Evolutionary conservation across 306 rosid genomes (phyloP), one percentile per base, ranked within the genome.

Genomic region (Dicorynia guianensis): DNA sequence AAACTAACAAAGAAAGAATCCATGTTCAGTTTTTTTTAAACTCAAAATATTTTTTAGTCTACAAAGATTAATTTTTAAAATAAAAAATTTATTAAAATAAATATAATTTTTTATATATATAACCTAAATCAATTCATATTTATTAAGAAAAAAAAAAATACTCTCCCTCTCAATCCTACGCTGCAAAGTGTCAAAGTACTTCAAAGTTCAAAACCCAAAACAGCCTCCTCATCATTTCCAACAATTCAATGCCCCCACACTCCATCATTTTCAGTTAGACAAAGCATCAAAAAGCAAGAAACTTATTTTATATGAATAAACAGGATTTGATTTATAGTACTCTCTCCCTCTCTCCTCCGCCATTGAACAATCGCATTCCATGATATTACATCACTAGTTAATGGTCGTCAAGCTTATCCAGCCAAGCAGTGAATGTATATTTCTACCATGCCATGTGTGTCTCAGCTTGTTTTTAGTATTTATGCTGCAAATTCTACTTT

Each of bases 351-450:
- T 40, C 69, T 73, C 68, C 69, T 66, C 30, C 80, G 57, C 56
- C 76, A 2, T 60, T 81, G 83, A 76, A 64, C 73, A 81, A 85
- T 81, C 87, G 79, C 77, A 67, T 82, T 84, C 87, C 83, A 86
- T 83, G 93, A 93, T 84, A 81, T 90, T 87, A 86, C 97, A 85
- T 81, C 89, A 93, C 91, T 86, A 69, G 78, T 64, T 87, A 75
- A 77, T 83, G 76, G 78, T 86, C 76, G 50, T 77, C 57, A 35
- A 82, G 58, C 71, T 83, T 81, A 81, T 85, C 89, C 77, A 77
- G 52, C 84, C 77, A 80, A 69, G 47, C 63, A 82, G 43, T 6
- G 34, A 67, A 50, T 46, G 43, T 50, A 63, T 48, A 57, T 72
- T 48, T 67, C 17, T 58, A 58, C 34, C 39, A n/a, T 52, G 35